Base-by-base conservation (phyloP, 495 filamentous ascomycete species). In the Neurospora tetrasperma region DNA sequence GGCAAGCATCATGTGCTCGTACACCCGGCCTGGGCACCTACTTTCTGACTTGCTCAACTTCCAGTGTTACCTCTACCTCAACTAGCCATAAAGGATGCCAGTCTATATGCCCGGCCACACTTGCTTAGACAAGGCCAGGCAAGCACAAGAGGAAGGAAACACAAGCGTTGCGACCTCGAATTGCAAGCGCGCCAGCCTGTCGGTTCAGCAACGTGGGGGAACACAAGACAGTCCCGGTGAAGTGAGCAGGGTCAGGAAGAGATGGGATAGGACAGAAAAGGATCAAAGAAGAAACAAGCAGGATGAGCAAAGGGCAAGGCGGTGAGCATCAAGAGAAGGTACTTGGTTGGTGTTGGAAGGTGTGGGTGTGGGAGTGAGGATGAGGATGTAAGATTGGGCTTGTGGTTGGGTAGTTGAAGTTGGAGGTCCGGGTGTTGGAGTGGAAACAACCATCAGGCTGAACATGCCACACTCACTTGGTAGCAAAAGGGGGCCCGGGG, bases 391-490 rank as follows among this genome's bases (percentile, higher is more conserved):
- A 66, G 54, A 66, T 66, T 66, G 27, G 54, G 73, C 20, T 54
- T 20, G 69, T 35, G 42, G 71, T 66, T 66, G 43, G 76, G 74
- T 74, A 71, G 71, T 4, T 74, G 71, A 72, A 20, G 69, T 48
- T n/a, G 38, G 70, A 42, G 70, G 27, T 31, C 27, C 27, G 27
- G 27, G 73, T 69, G 46, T 48, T 42, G 72, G 68, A 42, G 71
- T 71, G 71, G 44, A 69, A n/a, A 18, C 31, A 41, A 48, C 72
- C 66, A 69, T 46, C 66, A 73, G 71, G 72, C 41, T 48, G 69
- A 66, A 73, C 75, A 68, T 71, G 68, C 69, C 69, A 38, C 35
- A 73, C 71, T 54, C 23, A 70, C 48, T 72, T 59, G 72, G 44
- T 23, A 44, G 66, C 73, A 71, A 74, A 71, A 27, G 66, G 66